A percentile compares a stretch with the other conserved stretches of the same genome.
phyloP scores from a whole-genome alignment of 1,284 basidiomycete genomes.

The Cutaneotrichosporon sp. region DNA sequence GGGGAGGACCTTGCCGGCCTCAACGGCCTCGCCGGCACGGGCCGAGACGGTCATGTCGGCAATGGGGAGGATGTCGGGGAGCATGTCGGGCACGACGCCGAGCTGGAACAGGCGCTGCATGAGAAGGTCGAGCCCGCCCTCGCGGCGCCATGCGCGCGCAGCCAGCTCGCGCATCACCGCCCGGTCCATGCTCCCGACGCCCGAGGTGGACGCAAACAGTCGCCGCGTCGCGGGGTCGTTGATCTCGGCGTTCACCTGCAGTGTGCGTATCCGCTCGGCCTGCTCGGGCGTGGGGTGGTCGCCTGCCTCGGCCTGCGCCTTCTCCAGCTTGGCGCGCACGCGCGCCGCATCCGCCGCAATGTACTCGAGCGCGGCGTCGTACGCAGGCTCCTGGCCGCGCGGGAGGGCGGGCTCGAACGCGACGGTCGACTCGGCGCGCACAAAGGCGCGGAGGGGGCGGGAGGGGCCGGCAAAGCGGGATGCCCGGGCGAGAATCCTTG shows the following conservation, averaged over 20 bases:
- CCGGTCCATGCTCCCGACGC: slow-evolving; percentile 53
- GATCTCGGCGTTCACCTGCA: slow-evolving; percentile 45
- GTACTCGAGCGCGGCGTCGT: slow-evolving; percentile 49
- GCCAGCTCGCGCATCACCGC: slow-evolving; percentile 75
- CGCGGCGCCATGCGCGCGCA: slow-evolving; percentile 81
- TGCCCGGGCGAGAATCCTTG: slow-evolving; percentile 21
- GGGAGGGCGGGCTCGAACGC: slow-evolving; percentile 46
- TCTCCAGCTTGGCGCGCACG: slow-evolving; percentile 8
- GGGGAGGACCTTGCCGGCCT: slow-evolving; percentile 68
- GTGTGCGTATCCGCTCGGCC: slow-evolving; percentile 29
- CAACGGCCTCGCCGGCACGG: slow-evolving; percentile 58
- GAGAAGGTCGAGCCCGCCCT: slow-evolving; percentile 78
- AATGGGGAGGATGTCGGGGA: slow-evolving; percentile 71
- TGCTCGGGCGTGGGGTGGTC: slow-evolving; percentile 17
- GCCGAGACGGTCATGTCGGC: slow-evolving; percentile 31
- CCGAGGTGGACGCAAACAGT: slow-evolving; percentile 40
- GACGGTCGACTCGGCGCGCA: slow-evolving; percentile 25
- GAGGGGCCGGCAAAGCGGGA: slow-evolving; percentile 14
- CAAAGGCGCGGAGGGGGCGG: slow-evolving; percentile 23
- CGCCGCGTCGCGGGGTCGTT: slow-evolving; percentile 47
- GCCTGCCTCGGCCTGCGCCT: slow-evolving; percentile 12
- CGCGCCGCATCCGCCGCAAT: slow-evolving; percentile 25
- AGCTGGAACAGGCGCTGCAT: slow-evolving; percentile 92
- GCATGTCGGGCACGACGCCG: slow-evolving; percentile 83
- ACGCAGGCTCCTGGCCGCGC: slow-evolving; percentile 43